These are phyloP conservation scores for Volvox africanus DNA, from an alignment of 139 green algal genomes.

Conservation along the genomic window DNA sequence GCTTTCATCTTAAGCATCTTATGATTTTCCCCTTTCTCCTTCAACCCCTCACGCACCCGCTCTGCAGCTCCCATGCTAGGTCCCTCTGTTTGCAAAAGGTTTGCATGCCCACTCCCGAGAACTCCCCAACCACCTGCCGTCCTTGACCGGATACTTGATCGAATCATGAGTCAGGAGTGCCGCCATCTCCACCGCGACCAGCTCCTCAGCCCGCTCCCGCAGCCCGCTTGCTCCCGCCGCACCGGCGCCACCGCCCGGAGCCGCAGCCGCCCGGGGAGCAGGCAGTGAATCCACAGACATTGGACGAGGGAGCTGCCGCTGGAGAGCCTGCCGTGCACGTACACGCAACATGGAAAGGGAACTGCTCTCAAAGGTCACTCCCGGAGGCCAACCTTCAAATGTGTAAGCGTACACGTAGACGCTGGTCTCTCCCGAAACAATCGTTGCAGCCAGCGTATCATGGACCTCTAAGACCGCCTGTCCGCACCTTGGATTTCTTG, in stretches of 20 bases:
- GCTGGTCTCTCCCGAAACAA: no score
- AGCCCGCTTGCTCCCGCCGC: conserved; percentile 15
- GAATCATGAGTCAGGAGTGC: conserved; percentile 81
- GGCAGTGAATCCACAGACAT: conserved; percentile 61
- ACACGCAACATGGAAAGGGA: neutral
- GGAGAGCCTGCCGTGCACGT: conserved; percentile 69
- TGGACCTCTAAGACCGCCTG: no score
- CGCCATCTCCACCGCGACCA: conserved; percentile 79
- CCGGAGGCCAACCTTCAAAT: no score
- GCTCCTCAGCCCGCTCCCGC: conserved; percentile 78
- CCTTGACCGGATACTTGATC: conserved; percentile 69
- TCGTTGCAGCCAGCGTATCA: no score
- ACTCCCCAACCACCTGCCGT: neutral
- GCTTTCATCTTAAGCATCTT: no score
- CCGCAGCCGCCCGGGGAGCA: conserved; percentile 41
- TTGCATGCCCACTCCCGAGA: no score
- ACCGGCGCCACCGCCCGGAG: neutral
- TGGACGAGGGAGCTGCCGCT: conserved; percentile 84
- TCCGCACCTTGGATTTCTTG: conserved; percentile 58
- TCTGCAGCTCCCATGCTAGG: no score
- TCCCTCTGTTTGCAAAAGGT: no score
- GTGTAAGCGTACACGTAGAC: no score
- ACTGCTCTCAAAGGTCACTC: no score
- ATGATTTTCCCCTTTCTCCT: no score
- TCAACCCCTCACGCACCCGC: no score